Percentiles rank a stretch among this genome's conserved stretches.
Evolutionary conservation across 371 early-diverging fungal species (phyloP).

Genomic region (Mortierella sp.): DNA sequence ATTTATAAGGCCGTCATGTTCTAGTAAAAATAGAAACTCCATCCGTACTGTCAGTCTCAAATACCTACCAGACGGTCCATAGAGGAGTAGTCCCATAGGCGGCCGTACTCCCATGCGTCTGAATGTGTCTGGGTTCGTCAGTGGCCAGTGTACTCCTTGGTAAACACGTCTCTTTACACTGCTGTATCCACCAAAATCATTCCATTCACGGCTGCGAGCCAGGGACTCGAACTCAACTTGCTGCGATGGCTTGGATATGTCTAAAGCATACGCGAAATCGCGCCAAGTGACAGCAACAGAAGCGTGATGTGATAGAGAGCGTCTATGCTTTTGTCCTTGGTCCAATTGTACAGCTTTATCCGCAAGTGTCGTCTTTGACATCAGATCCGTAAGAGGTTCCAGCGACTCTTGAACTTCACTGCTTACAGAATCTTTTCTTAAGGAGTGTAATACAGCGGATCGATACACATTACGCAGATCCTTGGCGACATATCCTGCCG

Average conservation of each 20-base stretch:
- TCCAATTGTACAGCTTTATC: background rate
- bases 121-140: slow-evolving; percentile 72
- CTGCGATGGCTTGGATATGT: slow-evolving; percentile 61
- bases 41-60: no score
- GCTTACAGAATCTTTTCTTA: background rate
- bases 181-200: slow-evolving; percentile 66
- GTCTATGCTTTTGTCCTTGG: background rate
- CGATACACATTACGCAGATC: slow-evolving; percentile 64
- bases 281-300: slow-evolving; percentile 31
- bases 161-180: slow-evolving; percentile 73
- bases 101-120: slow-evolving; percentile 76
- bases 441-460: slow-evolving; percentile 59
- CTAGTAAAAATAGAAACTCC: no score
- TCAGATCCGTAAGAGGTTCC: background rate
- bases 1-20: no score
- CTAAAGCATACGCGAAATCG: slow-evolving; percentile 62
- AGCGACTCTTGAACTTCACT: no score
- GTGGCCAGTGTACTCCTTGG: slow-evolving; percentile 80
- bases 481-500: slow-evolving; percentile 72
- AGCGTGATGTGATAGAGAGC: background rate
- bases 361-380: background rate
- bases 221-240: slow-evolving; percentile 62
- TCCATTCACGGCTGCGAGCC: slow-evolving; percentile 58
- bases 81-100: slow-evolving; percentile 83
- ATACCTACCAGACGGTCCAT: slow-evolving; percentile 84